Evolutionary conservation across 2,329 filamentous ascomycete species (phyloP).

Genomic region (Periconia sp.): DNA sequence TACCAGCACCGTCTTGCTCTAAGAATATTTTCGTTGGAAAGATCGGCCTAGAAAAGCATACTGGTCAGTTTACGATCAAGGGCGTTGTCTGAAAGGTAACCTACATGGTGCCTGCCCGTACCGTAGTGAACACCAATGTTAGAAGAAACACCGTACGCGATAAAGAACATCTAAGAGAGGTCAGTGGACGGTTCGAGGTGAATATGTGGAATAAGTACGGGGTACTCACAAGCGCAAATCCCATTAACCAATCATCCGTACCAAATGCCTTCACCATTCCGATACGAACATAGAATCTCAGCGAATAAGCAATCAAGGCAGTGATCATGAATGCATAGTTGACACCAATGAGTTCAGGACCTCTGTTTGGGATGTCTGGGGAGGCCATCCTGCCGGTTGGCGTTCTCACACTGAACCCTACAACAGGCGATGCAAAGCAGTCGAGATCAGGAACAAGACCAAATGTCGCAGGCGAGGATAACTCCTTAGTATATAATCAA

Average conservation of each 20-base stretch:
- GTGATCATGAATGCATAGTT: slow-evolving; percentile 30
- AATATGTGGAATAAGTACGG: not conserved
- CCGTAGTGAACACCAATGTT: slow-evolving; percentile 31
- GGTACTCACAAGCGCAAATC: slow-evolving; percentile 28
- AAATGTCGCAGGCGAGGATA: not conserved
- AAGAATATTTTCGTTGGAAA: slow-evolving; percentile 19
- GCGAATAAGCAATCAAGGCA: slow-evolving; percentile 24
- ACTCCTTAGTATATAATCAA: not conserved
- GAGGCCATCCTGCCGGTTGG: slow-evolving; percentile 20
- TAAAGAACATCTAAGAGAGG: slow-evolving; percentile 20
- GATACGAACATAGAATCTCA: slow-evolving; percentile 35
- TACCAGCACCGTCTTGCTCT: slow-evolving; percentile 35
- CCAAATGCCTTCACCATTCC: slow-evolving; percentile 40
- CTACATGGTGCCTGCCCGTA: slow-evolving; percentile 27
- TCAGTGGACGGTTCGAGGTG: slow-evolving; percentile 4
- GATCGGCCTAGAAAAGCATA: slow-evolving; percentile 13
- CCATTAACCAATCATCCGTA: slow-evolving; percentile 40
- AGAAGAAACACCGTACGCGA: slow-evolving; percentile 26
- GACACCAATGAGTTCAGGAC: slow-evolving; percentile 34
- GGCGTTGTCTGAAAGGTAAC: not conserved
- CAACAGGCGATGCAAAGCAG: not conserved
- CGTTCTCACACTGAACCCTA: not conserved
- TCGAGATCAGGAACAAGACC: not conserved
- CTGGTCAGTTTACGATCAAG: not conserved
- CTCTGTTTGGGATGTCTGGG: slow-evolving; percentile 27